phyloP scores from a whole-genome alignment of 805 yeast species.

The Candida vaughaniae region DNA sequence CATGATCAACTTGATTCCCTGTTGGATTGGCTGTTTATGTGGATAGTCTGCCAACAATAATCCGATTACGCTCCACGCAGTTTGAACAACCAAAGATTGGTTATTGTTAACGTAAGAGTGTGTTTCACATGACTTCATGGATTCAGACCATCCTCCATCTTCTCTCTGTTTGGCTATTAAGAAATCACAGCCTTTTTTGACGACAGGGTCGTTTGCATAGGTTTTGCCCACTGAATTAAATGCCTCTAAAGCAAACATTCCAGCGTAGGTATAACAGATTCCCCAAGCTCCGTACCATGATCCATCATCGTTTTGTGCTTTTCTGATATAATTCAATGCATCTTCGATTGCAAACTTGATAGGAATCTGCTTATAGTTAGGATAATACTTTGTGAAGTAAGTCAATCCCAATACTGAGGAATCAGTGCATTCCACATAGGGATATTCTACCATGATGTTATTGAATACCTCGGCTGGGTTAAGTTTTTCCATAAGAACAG shows the following conservation, averaged over 20 bases:
- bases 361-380: conserved; percentile 62
- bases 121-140: conserved; percentile 86
- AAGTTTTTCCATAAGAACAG: conserved; percentile 69
- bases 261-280: conserved; percentile 90
- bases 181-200: conserved; percentile 81
- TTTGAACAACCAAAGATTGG: conserved; percentile 75
- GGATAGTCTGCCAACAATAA: conserved; percentile 82
- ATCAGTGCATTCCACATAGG: conserved; percentile 97
- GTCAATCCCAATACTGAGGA: conserved; percentile 88
- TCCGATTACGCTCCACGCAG: conserved; percentile 90
- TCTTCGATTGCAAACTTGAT: conserved; percentile 66
- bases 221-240: conserved; percentile 63
- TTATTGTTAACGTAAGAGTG: conserved; percentile 67
- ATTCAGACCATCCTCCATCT: conserved; percentile 99
- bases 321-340: conserved; percentile 71
- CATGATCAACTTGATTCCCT: conserved; percentile 65
- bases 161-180: conserved; percentile 66
- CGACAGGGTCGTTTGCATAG: conserved; percentile 62
- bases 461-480: conserved; percentile 99
- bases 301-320: conserved; percentile 74
- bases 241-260: conserved; percentile 97
- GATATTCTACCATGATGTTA: conserved; percentile 97
- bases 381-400: conserved; percentile 65
- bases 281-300: conserved; percentile 99
- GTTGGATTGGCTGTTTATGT: conserved; percentile 53